Evolutionary conservation across 1,284 basidiomycete genomes (phyloP).

Genomic region (Pyrrhoderma lamaoense): DNA sequence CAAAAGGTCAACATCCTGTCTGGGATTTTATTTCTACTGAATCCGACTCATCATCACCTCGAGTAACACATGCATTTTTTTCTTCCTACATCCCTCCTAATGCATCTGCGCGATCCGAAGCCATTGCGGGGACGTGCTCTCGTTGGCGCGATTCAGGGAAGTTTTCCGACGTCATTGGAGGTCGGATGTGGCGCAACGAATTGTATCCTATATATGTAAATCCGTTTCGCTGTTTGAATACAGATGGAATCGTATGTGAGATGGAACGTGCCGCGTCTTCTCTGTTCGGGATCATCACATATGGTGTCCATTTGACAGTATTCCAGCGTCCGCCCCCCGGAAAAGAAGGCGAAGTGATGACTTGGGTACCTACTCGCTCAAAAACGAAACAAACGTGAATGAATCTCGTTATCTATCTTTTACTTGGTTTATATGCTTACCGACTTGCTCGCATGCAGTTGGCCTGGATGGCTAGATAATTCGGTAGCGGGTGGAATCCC

Average conservation of each 20-base stretch:
- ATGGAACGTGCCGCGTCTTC: constrained; percentile 87
- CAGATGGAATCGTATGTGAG: constrained; percentile 68
- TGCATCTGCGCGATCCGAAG: constrained; percentile 43
- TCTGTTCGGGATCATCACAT: constrained; percentile 87
- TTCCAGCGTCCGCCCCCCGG: constrained; percentile 41
- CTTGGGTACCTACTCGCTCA: constrained; percentile 88
- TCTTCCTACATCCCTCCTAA: constrained; percentile 43
- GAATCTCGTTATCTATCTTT: background rate
- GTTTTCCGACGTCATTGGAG: constrained; percentile 61
- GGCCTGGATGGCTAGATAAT: constrained; percentile 74
- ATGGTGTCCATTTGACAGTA: constrained; percentile 79
- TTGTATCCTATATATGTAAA: constrained; percentile 76
- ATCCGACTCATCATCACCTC: background rate
- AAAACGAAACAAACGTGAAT: constrained; percentile 82
- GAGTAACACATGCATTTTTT: constrained; percentile 41
- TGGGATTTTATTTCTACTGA: constrained; percentile 33
- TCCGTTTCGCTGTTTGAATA: constrained; percentile 46
- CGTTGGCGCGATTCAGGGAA: constrained; percentile 60
- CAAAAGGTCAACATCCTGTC: constrained; percentile 27
- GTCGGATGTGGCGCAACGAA: constrained; percentile 77
- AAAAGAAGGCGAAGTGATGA: constrained; percentile 42
- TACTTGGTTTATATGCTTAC: no score
- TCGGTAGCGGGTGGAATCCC: constrained; percentile 74
- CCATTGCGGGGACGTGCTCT: constrained; percentile 56
- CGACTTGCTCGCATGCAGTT: constrained; percentile 35